These are phyloP conservation scores for Erodium texanum DNA, from an alignment of 441 rosid genomes.

Conservation along the genomic window DNA sequence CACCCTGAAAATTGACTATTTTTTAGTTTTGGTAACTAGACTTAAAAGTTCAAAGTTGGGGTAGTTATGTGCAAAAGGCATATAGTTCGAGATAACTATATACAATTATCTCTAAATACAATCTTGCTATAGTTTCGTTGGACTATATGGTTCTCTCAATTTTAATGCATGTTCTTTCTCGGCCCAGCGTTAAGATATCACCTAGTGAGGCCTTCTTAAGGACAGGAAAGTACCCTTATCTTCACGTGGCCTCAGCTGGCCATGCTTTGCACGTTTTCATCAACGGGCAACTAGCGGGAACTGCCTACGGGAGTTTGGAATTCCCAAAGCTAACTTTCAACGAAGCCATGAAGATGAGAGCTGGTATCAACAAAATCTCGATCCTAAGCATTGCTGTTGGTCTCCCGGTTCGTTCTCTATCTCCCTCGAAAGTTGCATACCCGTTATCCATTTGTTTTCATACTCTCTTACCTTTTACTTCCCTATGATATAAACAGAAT, in stretches of 20 bases:
- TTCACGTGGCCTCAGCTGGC: conserved; percentile 70
- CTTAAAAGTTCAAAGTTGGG: too few relatives aligned
- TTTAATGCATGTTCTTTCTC: not conserved
- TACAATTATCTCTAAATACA: too few relatives aligned
- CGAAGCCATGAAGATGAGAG: conserved; percentile 63
- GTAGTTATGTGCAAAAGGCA: too few relatives aligned
- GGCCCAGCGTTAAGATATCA: conserved; percentile 58
- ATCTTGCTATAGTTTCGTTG: not conserved
- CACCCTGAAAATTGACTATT: too few relatives aligned
- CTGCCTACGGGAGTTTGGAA: conserved; percentile 77
- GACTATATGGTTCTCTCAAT: not conserved
- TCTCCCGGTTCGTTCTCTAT: conserved; percentile 55
- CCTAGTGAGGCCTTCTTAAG: conserved; percentile 74
- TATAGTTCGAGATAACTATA: too few relatives aligned
- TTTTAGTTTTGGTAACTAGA: too few relatives aligned
- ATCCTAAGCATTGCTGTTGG: conserved; percentile 92
- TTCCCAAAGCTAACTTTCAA: conserved; percentile 57
- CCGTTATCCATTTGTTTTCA: not conserved
- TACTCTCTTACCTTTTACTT: not conserved
- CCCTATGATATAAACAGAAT: conserved; percentile 14
- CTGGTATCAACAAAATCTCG: conserved; percentile 78
- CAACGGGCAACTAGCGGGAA: conserved; percentile 34
- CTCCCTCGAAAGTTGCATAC: not conserved
- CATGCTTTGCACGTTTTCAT: conserved; percentile 69
- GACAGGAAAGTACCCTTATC: conserved; percentile 82